phyloP scores from a whole-genome alignment of 768 basidiomycete species.

The Pleurotus djamor region DNA sequence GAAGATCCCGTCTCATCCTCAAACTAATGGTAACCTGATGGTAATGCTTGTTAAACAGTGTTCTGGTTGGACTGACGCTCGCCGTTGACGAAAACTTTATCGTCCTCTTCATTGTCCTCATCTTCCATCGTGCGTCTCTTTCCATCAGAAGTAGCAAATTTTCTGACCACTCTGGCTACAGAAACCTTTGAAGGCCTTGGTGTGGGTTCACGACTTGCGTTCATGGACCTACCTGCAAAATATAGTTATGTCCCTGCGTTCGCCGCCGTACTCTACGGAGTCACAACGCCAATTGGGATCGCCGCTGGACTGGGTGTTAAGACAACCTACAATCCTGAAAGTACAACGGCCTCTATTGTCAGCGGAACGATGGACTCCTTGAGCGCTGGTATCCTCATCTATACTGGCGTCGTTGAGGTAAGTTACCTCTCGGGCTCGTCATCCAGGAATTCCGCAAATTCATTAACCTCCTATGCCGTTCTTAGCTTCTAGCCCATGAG shows the following conservation, averaged over 20 bases:
- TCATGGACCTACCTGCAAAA: constrained; percentile 55
- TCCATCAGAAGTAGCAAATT: neutral
- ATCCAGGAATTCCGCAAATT: no score
- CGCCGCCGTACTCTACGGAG: constrained; percentile 65
- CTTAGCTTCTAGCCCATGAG: constrained; percentile 86
- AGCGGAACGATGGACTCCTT: constrained; percentile 84
- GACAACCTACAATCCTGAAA: constrained; percentile 78
- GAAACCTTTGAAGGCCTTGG: constrained; percentile 96
- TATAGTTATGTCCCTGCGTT: constrained; percentile 57
- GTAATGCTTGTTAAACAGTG: constrained; percentile 31
- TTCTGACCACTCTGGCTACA: constrained; percentile 23
- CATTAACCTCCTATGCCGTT: no score
- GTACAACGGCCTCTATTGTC: constrained; percentile 74
- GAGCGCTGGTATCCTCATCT: constrained; percentile 85
- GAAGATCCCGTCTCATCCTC: constrained; percentile 13
- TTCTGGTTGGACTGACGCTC: constrained; percentile 87
- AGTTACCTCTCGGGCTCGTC: constrained; percentile 8
- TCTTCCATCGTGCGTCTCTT: constrained; percentile 82
- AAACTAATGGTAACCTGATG: no score
- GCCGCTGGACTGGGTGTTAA: constrained; percentile 79
- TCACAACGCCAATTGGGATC: constrained; percentile 87
- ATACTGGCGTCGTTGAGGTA: constrained; percentile 86
- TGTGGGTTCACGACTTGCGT: constrained; percentile 86
- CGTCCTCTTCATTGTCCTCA: constrained; percentile 82
- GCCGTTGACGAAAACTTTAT: constrained; percentile 86